Evolutionary conservation across 2,329 filamentous ascomycete genomes (phyloP).

Genomic region (Scedosporium minutisporum): DNA sequence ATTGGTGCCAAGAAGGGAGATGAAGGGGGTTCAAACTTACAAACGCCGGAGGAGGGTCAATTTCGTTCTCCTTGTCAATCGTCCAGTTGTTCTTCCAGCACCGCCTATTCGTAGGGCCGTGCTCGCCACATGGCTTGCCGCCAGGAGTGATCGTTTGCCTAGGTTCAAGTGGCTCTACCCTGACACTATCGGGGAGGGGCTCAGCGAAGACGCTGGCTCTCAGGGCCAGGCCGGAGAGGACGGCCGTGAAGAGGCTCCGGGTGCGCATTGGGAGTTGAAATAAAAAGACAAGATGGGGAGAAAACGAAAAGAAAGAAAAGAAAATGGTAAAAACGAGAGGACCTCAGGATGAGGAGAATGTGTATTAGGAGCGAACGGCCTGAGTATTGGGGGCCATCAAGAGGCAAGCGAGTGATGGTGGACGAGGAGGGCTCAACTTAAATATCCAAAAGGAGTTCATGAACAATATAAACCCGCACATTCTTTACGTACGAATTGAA

Average conservation of each 20-base stretch:
- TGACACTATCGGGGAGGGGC: background rate
- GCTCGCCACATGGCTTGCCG: conserved; percentile 15
- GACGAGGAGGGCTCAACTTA: background rate
- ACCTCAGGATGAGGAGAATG: background rate
- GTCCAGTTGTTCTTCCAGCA: conserved; percentile 23
- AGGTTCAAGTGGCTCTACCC: background rate
- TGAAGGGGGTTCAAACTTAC: background rate
- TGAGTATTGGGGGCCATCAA: background rate
- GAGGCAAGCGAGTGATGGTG: background rate
- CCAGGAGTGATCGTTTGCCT: conserved; percentile 16
- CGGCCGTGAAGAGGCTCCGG: background rate
- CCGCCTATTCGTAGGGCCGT: conserved; percentile 18
- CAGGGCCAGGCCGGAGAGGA: conserved; percentile 1
- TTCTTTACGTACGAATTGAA: background rate
- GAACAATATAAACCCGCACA: background rate
- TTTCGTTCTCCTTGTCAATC: conserved; percentile 21
- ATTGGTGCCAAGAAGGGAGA: background rate
- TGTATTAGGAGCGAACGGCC: background rate
- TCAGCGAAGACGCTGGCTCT: background rate
- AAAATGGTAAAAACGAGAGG: background rate
- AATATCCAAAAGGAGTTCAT: background rate
- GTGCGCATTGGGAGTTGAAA: background rate
- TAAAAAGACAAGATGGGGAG: background rate
- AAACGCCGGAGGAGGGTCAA: conserved; percentile 14
- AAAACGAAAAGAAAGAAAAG: background rate